Conservation (phyloP, 1,139 yeast species). For the Petasospora fabianii region DNA sequence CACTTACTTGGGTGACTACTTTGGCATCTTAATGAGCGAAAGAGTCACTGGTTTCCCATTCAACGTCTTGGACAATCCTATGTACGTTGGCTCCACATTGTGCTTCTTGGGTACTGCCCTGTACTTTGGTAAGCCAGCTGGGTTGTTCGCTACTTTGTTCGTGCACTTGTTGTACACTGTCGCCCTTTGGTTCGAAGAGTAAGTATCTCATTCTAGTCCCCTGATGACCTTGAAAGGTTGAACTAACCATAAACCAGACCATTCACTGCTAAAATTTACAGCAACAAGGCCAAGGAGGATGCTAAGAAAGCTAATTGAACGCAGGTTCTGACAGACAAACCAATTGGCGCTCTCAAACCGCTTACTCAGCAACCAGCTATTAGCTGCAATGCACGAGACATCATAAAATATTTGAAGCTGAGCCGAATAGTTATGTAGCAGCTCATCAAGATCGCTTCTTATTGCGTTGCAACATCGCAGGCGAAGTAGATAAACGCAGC, state of each 20-base stretch:
- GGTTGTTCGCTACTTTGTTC: constrained; percentile 63
- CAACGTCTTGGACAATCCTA: constrained; percentile 86
- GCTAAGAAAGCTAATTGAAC: constrained; percentile 24
- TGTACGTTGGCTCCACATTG: constrained; percentile 91
- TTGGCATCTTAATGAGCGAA: constrained; percentile 88
- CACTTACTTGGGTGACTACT: constrained; percentile 93
- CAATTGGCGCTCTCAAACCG: too few species aligned
- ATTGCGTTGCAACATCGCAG: too few species aligned
- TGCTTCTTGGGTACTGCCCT: constrained; percentile 89
- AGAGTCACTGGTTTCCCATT: constrained; percentile 95
- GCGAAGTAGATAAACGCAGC: too few species aligned
- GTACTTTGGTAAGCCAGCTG: constrained; percentile 88
- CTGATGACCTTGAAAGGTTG: neutral
- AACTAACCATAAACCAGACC: constrained; percentile 41
- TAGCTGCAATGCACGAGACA: too few species aligned
- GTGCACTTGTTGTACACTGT: constrained; percentile 80
- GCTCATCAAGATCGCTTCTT: too few species aligned
- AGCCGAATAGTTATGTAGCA: too few species aligned
- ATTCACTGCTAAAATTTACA: constrained; percentile 85
- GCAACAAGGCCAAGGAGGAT: constrained; percentile 49
- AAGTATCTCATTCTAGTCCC: constrained; percentile 14
- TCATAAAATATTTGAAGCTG: too few species aligned
- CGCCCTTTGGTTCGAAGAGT: constrained; percentile 84
- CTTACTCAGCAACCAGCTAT: too few species aligned
- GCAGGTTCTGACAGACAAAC: neutral